Base-by-base conservation (phyloP, 2,329 filamentous ascomycete genomes). In the Penicillium italicum region DNA sequence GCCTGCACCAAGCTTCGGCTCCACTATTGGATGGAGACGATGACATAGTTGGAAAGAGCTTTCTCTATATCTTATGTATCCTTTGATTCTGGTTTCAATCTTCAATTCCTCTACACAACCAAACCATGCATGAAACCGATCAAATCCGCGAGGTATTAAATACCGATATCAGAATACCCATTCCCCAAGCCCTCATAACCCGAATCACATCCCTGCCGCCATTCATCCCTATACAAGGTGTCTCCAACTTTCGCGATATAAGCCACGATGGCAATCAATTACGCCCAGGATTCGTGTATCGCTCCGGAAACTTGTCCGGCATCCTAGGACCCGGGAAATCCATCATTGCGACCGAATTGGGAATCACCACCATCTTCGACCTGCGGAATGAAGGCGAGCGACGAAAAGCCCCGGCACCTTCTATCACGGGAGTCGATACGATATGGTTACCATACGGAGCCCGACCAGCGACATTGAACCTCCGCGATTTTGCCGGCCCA, bases 331-430 rank as follows among this genome's bases (percentile, higher is more conserved):
- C 79, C 26, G 86, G 86, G 9, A 75, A 83, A 14, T 60, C 70
- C 2, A 77, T 76, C 40, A 76, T 90, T 45, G 76, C 67, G 46
- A 53, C 75, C 33, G 62, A 70, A 6, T 74, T 90, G 51, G 81
- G 83, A 14, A 82, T 93, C 60, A 81, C 77, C 16, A 79, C 81
- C 58, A 80, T 90, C 45, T 91, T 85, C 68, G 89, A 91, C 72
- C 76, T 91, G 11, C 82, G 89, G 46, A 86, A 83, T 22, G 71
- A 74, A 22, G 74, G 77, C 11, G 74, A 77, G 67, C 74, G 66
- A 65, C 74, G 65, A 59, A 74, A 62, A 55, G 61, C 62, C 28
- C 74, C 78, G 53, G 80, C 78, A 72, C 77, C 80, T 5, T 79
- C 80, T 14, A 79, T 85, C 49, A 67, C 77, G 48, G 77, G 85